Evolutionary conservation across 164 flowering plant species (phyloP), one percentile per base, ranked within the genome.

Genomic region (Aristolochia contorta): DNA sequence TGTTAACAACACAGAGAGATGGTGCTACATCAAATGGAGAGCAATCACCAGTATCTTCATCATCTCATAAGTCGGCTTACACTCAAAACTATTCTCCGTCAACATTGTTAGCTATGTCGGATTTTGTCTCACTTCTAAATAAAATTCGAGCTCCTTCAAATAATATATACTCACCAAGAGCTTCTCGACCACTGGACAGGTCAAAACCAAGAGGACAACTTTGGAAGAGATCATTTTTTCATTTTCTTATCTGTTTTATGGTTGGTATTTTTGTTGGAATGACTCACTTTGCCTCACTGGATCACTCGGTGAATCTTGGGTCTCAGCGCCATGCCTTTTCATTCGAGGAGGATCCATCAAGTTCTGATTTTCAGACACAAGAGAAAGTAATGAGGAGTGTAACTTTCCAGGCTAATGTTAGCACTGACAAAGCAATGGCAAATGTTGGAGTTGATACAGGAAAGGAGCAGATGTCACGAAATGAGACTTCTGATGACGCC

Each of bases 191-290:
- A 6, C 46, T 65, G 23, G 96, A 91, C 49, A 82, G 82, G 64
- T 71, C 82, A 32, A 91, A 80, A 62, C 48, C 72, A 1, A 91
- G 73, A 65, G 84, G 76, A 8, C 82, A 78, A 16, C 41, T 58
- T 56, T 88, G 90, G 92, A 80, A 75, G 70, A 84, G 78, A 71
- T 74, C 82, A 16, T 65, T 85, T 55, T 59, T 84, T 33, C 89
- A 85, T 74, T 80, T 80, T 75, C 69, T 75, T 47, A 53, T 80
- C 47, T 88, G 80, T 71, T 91, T 91, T 60, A 15, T 75, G 56
- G 61, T 77, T 69, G 97, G 97, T 52, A 16, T 84, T 59, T 81
- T 84, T 45, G 12, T 80, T 65, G 97, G 97, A 45, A 52, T 88
- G 25, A 75, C 84, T 27, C 87, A 87, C 12, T 74, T 80, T 70